A percentile compares a stretch with the other conserved stretches of the same genome.
Evolutionary conservation across 129 eudicot species (phyloP).

Genomic region (Tagetes patula): DNA sequence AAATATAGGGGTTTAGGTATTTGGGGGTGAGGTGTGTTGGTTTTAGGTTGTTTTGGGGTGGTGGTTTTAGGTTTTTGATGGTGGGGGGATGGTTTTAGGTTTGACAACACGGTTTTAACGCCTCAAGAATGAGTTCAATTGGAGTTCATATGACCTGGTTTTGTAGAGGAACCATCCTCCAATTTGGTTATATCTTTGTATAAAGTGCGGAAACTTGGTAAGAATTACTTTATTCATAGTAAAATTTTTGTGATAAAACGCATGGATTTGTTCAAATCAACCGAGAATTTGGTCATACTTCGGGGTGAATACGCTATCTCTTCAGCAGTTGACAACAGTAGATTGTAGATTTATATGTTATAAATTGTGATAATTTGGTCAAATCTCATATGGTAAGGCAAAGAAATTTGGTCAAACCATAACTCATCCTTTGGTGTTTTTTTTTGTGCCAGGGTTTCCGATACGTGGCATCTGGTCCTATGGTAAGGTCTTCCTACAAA

Average conservation of each 20-base stretch:
- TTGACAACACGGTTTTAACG: no score
- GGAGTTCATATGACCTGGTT: no score
- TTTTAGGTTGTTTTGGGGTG: no score
- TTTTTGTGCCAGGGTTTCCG: slow-evolving; percentile 71
- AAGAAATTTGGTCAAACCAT: no score
- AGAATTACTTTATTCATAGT: neutral
- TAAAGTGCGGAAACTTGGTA: neutral
- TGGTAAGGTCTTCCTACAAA: slow-evolving; percentile 97
- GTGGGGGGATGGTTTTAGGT: no score
- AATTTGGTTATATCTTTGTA: neutral
- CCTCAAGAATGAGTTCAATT: no score
- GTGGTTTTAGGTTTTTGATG: no score
- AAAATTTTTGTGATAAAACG: neutral
- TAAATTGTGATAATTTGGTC: neutral
- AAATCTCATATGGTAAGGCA: neutral
- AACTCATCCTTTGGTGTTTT: neutral
- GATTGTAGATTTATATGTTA: neutral
- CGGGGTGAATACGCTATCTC: neutral
- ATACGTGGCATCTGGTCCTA: slow-evolving; percentile 96
- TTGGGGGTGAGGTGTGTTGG: no score
- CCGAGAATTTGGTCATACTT: neutral
- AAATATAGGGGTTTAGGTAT: no score
- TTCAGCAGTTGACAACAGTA: neutral
- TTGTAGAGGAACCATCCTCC: no score
- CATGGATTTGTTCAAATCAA: neutral